These are phyloP conservation scores for Arthrobotrys sinensis DNA, from an alignment of 2,329 filamentous ascomycete species.

Conservation along the genomic window DNA sequence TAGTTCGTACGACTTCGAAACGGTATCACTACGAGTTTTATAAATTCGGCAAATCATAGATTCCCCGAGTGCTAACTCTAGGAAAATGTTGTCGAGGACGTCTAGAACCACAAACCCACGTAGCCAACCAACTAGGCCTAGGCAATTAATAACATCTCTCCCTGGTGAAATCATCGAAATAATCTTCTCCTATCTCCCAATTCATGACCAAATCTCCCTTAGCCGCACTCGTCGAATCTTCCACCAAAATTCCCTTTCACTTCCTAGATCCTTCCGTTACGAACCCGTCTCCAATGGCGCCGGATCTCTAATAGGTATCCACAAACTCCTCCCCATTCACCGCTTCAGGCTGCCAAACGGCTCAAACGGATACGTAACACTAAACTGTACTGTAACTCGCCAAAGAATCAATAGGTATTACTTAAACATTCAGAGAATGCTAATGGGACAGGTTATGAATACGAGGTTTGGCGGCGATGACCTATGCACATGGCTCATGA, in stretches of 20 bases:
- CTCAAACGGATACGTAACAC: not conserved
- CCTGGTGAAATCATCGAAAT: not conserved
- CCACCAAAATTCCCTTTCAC: not conserved
- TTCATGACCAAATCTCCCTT: not conserved
- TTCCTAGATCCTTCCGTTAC: not conserved
- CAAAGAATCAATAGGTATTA: not conserved
- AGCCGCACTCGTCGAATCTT: not conserved
- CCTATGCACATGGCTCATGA: slow-evolving; percentile 5
- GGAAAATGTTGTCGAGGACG: too few species aligned
- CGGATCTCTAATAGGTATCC: not conserved
- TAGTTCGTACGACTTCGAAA: too few species aligned
- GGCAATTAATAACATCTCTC: not conserved
- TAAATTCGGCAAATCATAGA: too few species aligned
- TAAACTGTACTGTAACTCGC: not conserved
- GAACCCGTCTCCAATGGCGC: not conserved
- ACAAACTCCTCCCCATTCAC: not conserved
- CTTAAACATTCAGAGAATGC: not conserved
- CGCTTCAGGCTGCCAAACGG: not conserved
- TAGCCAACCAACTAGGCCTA: too few species aligned
- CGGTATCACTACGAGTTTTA: too few species aligned
- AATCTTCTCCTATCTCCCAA: not conserved
- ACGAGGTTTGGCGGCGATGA: not conserved
- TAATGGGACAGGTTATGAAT: not conserved
- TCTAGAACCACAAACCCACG: too few species aligned
- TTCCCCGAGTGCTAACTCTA: too few species aligned